A percentile compares a stretch with the other conserved stretches of the same genome.
Conservation (phyloP, 805 yeast species). For the Sugiyamaella qingdaonensis region DNA sequence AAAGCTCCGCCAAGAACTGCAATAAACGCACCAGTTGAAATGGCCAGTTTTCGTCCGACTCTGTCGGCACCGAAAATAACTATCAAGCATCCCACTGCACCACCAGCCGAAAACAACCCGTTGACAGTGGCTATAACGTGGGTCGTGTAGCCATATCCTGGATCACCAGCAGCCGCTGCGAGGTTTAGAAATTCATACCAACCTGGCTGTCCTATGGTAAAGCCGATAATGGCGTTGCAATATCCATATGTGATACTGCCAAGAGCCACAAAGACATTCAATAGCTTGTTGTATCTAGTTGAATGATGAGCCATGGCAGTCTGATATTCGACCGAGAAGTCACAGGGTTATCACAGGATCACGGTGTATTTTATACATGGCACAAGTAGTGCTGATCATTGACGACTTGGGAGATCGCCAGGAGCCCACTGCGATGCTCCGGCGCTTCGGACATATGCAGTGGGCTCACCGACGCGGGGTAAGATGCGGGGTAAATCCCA, state of each 20-base stretch:
- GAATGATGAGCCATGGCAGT: background rate
- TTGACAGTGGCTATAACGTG: constrained; percentile 15
- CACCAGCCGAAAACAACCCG: constrained; percentile 15
- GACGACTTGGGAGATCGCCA: background rate
- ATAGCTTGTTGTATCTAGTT: background rate
- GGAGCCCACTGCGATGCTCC: background rate
- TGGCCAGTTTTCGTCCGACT: constrained; percentile 8
- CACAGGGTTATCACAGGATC: background rate
- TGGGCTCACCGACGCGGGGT: background rate
- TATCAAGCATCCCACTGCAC: constrained; percentile 11
- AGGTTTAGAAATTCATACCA: background rate
- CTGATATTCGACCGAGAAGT: background rate
- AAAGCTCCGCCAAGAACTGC: constrained; percentile 11
- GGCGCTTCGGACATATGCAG: constrained; percentile 1
- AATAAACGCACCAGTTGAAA: constrained; percentile 6
- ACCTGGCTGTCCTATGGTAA: constrained; percentile 10
- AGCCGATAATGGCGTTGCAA: constrained; percentile 5
- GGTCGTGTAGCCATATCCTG: constrained; percentile 8
- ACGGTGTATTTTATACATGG: background rate
- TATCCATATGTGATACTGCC: constrained; percentile 11
- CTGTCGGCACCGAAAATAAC: constrained; percentile 4
- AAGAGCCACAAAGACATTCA: constrained; percentile 6
- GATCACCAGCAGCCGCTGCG: background rate
- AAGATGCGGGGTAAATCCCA: background rate
- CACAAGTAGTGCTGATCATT: background rate